phyloP scores from a whole-genome alignment of 306 rosid species.

The Lablab purpureus region DNA sequence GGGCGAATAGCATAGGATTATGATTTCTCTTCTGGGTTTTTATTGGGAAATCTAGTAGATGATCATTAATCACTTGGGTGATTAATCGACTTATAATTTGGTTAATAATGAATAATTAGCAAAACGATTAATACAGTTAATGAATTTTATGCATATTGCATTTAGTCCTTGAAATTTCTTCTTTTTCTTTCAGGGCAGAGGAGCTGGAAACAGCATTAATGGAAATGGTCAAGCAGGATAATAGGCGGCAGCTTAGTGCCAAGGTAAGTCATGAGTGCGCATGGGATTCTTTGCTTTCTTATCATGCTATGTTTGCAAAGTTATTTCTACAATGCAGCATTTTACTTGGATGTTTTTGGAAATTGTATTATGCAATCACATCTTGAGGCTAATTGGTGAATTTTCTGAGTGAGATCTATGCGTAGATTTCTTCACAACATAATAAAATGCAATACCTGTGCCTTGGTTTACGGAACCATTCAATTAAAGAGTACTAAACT shows the following conservation, averaged over 20 bases:
- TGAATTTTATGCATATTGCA: slow-evolving; percentile 18
- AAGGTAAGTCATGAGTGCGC: slow-evolving; percentile 62
- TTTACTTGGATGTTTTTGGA: background rate
- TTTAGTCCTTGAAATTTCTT: slow-evolving; percentile 39
- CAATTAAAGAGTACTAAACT: background rate
- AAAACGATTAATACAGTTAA: background rate
- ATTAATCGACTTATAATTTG: slow-evolving; percentile 19
- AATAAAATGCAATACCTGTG: background rate
- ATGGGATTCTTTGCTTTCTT: slow-evolving; percentile 16
- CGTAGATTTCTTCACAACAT: background rate
- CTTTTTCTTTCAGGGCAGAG: slow-evolving; percentile 77
- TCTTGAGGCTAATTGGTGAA: background rate
- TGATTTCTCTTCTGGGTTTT: background rate
- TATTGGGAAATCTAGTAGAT: slow-evolving; percentile 20
- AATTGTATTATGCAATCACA: background rate
- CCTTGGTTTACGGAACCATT: background rate
- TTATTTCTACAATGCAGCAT: background rate
- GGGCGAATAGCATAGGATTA: background rate
- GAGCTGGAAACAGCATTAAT: slow-evolving; percentile 97
- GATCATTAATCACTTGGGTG: slow-evolving; percentile 6
- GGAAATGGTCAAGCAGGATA: slow-evolving; percentile 98
- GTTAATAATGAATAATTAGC: slow-evolving; percentile 8
- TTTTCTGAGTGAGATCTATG: background rate
- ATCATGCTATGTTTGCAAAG: slow-evolving; percentile 10
- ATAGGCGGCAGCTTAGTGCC: slow-evolving; percentile 93